Conservation (phyloP, 2,329 filamentous ascomycete species). For the Xylaria sp. region DNA sequence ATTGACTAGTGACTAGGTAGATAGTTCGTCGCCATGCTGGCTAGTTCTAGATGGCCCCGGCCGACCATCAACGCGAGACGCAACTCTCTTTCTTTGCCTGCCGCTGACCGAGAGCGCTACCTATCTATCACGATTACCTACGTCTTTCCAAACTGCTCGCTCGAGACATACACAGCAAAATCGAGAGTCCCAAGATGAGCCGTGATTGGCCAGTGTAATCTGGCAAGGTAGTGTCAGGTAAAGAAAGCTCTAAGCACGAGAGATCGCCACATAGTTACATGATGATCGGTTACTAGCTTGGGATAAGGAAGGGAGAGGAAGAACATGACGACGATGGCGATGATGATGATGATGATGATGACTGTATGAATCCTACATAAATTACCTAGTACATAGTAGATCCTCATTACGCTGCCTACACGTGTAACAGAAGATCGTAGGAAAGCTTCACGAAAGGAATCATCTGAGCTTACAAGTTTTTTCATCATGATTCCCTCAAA, state of each 20-base stretch:
- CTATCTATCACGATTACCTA: constrained; percentile 35
- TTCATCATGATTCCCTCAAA: constrained; percentile 3
- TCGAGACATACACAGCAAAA: neutral
- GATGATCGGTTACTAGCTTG: constrained; percentile 28
- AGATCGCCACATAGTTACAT: constrained; percentile 16
- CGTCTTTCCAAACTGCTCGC: neutral
- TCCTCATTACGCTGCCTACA: constrained; percentile 37
- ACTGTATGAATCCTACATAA: constrained; percentile 16
- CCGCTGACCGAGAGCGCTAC: constrained; percentile 38
- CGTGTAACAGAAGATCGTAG: constrained; percentile 15
- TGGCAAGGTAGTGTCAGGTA: constrained; percentile 3
- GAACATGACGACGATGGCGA: constrained; percentile 32
- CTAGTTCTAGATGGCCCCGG: constrained; percentile 24
- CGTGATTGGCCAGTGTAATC: neutral
- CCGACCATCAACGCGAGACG: constrained; percentile 12
- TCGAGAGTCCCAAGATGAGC: constrained; percentile 9
- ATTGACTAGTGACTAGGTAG: constrained; percentile 16
- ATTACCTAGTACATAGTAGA: constrained; percentile 35
- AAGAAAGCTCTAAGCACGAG: constrained; percentile 9
- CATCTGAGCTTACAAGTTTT: neutral
- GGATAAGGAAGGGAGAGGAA: neutral
- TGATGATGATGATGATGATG: constrained; percentile 4
- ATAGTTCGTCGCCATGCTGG: constrained; percentile 22
- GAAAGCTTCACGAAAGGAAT: neutral
- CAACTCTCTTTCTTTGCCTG: constrained; percentile 8